Evolutionary conservation across 2,329 filamentous ascomycete species (phyloP).

Genomic region (Penicillium sp.): DNA sequence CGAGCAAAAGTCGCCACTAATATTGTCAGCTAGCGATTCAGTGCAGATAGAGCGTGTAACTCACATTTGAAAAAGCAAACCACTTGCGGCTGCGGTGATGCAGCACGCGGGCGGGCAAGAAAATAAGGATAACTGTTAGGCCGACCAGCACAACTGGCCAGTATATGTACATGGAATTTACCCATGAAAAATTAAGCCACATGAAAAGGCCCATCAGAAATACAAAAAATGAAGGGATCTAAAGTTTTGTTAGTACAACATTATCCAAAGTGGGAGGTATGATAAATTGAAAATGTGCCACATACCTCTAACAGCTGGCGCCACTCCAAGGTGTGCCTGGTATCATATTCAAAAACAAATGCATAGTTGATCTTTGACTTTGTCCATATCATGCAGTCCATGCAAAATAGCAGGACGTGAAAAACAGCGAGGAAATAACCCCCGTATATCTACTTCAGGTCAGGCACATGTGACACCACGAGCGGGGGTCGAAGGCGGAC

Average conservation of each 20-base stretch:
- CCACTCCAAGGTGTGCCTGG: constrained; percentile 85
- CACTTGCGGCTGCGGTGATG: constrained; percentile 79
- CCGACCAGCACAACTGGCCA: constrained; percentile 82
- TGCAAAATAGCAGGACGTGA: constrained; percentile 79
- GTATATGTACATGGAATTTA: constrained; percentile 74
- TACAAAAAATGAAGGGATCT: constrained; percentile 82
- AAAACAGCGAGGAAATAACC: constrained; percentile 87
- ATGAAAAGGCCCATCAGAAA: constrained; percentile 76
- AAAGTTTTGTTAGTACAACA: constrained; percentile 19
- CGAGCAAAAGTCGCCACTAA: constrained; percentile 81
- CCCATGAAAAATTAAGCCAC: constrained; percentile 85
- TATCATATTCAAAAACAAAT: constrained; percentile 96
- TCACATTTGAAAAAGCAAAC: constrained; percentile 86
- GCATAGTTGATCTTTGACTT: constrained; percentile 89
- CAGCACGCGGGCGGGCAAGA: constrained; percentile 74
- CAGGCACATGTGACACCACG: constrained; percentile 18
- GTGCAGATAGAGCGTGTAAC: constrained; percentile 36
- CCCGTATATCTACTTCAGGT: constrained; percentile 72
- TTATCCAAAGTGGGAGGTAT: not conserved
- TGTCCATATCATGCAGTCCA: constrained; percentile 84
- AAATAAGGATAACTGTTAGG: constrained; percentile 68
- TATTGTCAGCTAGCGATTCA: constrained; percentile 12
- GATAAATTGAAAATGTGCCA: not conserved
- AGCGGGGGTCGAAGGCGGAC: not conserved
- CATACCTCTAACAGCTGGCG: constrained; percentile 75